These are phyloP conservation scores for Tolypocladium ophioglossoides DNA, from an alignment of 2,329 filamentous ascomycete genomes.

Conservation along the genomic window DNA sequence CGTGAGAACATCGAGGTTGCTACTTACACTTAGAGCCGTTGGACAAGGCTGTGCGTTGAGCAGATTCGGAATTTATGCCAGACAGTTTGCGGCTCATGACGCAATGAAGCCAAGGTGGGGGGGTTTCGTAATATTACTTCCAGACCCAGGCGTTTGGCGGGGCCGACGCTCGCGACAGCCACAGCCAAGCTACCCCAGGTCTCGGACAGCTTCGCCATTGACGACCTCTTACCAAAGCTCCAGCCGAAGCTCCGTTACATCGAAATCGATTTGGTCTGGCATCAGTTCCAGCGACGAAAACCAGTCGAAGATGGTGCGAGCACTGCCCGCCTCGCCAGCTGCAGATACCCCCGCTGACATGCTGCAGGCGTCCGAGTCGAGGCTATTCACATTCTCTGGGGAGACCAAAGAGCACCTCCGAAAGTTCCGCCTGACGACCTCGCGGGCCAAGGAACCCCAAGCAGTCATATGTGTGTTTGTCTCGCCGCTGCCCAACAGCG, in stretches of 20 bases:
- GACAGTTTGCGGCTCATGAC: neutral
- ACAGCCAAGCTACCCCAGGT: neutral
- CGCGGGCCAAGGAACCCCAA: conserved; percentile 74
- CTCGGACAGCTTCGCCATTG: neutral
- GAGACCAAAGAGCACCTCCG: conserved; percentile 83
- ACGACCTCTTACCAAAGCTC: neutral
- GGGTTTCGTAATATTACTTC: too few species aligned
- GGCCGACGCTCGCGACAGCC: neutral
- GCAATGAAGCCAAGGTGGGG: neutral
- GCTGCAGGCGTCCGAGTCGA: conserved; percentile 57
- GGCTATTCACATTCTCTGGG: conserved; percentile 84
- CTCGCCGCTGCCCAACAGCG: neutral
- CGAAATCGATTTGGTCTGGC: neutral
- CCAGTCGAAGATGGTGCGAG: neutral
- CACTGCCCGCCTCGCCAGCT: neutral
- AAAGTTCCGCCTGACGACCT: conserved; percentile 90
- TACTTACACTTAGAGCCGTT: neutral
- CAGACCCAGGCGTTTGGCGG: neutral
- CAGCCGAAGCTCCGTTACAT: neutral
- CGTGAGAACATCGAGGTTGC: conserved; percentile 59
- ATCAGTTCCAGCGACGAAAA: neutral
- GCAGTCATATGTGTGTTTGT: conserved; percentile 72
- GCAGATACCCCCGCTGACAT: conserved; percentile 5
- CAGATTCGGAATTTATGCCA: too few species aligned
- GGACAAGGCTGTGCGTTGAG: neutral